Evolutionary conservation across 2,329 filamentous ascomycete genomes (phyloP).

Genomic region (Zymoseptoria tritici): DNA sequence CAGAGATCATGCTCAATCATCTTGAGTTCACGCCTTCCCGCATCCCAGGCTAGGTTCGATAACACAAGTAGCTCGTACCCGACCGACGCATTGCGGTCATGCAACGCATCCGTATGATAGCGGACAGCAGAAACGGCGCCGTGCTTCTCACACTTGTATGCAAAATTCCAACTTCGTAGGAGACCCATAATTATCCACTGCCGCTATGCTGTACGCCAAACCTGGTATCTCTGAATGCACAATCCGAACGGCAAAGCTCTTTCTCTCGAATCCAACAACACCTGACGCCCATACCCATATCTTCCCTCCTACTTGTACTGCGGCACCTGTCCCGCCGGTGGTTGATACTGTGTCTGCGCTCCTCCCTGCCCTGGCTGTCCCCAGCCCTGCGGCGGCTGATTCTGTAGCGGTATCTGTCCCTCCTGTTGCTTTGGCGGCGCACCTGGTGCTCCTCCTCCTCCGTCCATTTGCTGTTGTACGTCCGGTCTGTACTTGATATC

Average conservation of each 20-base stretch:
- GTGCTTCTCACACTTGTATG: not conserved
- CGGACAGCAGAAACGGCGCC: not conserved
- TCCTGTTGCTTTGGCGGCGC: constrained; percentile 1
- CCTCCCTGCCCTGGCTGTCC: constrained; percentile 5
- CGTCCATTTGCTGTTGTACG: constrained; percentile 31
- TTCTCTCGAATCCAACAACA: too few species aligned
- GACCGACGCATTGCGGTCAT: too few species aligned
- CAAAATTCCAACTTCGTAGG: not conserved
- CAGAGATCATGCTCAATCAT: too few species aligned
- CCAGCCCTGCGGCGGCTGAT: constrained; percentile 24
- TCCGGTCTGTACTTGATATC: constrained; percentile 38
- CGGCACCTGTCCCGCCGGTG: constrained; percentile 8
- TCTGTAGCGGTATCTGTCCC: constrained; percentile 28
- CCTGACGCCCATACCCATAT: not conserved
- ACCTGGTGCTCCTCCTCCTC: constrained; percentile 10
- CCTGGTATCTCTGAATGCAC: not conserved
- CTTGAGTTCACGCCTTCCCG: too few species aligned
- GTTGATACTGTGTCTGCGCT: constrained; percentile 15
- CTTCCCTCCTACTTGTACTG: constrained; percentile 10
- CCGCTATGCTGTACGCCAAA: not conserved
- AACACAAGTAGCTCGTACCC: too few species aligned
- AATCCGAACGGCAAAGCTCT: not conserved
- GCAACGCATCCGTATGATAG: too few species aligned
- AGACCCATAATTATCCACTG: not conserved
- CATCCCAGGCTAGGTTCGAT: too few species aligned